These are phyloP conservation scores for Rhodotorula babjevae DNA, from an alignment of 768 basidiomycete species.

Conservation along the genomic window DNA sequence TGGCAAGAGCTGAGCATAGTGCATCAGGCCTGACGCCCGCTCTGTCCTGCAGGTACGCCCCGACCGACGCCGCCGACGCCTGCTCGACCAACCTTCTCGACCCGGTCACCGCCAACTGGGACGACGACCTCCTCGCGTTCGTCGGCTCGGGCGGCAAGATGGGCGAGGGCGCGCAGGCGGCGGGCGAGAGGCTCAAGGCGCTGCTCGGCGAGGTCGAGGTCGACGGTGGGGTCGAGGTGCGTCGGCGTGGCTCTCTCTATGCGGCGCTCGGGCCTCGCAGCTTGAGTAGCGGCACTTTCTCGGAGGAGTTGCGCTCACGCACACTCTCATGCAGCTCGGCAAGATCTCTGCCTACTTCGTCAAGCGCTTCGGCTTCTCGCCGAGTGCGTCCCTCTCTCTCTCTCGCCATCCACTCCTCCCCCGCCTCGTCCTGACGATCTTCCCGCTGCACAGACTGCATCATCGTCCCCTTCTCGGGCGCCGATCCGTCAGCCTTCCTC, in stretches of 20 bases:
- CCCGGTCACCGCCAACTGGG: constrained; percentile 5
- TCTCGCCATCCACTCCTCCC: no score
- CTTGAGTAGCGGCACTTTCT: no score
- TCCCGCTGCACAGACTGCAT: constrained; percentile 19
- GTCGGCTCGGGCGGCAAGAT: constrained; percentile 1
- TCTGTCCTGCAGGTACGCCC: constrained; percentile 5
- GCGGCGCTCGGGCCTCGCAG: no score
- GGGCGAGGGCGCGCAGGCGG: neutral
- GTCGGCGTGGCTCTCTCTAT: neutral
- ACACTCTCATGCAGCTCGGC: constrained; percentile 10
- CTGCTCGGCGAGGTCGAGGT: constrained; percentile 3
- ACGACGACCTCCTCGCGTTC: constrained; percentile 13
- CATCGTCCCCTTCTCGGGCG: constrained; percentile 18
- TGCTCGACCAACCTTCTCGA: constrained; percentile 19
- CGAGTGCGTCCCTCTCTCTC: neutral
- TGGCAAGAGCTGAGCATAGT: no score
- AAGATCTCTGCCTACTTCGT: constrained; percentile 22
- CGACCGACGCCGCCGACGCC: constrained; percentile 19
- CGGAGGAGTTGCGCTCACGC: neutral
- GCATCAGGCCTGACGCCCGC: no score
- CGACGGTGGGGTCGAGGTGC: constrained; percentile 12
- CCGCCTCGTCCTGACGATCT: neutral
- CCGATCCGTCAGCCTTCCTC: constrained; percentile 14
- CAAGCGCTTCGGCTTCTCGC: constrained; percentile 28
- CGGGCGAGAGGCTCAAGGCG: neutral